phyloP scores from a whole-genome alignment of 768 basidiomycete species.

The Hygrophorus russula region DNA sequence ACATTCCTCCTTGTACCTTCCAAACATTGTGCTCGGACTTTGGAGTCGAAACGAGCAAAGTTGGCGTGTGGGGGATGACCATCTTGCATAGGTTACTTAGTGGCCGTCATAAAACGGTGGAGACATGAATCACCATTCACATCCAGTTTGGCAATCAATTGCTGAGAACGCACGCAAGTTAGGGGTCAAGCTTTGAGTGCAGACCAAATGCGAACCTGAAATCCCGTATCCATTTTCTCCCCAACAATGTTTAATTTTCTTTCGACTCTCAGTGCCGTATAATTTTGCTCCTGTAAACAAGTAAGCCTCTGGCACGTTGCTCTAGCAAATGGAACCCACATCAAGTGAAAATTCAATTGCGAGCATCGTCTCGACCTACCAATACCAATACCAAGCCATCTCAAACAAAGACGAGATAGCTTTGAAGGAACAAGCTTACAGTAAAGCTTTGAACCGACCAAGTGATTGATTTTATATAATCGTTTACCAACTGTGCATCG shows the following conservation, averaged over 20 bases:
- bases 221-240: not conserved
- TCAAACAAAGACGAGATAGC: not conserved
- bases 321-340: not conserved
- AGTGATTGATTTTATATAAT: constrained; percentile 2
- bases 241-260: not conserved
- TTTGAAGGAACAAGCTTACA: not conserved
- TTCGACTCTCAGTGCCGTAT: not conserved
- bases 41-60: constrained; percentile 2
- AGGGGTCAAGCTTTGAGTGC: too few species aligned
- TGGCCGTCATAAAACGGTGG: too few species aligned
- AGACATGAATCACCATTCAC: not conserved
- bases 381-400: not conserved
- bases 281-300: not conserved
- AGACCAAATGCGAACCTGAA: not conserved
- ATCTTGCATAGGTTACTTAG: not conserved
- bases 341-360: constrained; percentile 5
- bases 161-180: not conserved
- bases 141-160: not conserved
- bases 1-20: not conserved
- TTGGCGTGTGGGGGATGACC: constrained; percentile 2
- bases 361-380: constrained; percentile 5
- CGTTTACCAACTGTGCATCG: not conserved
- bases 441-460: constrained; percentile 5
- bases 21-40: constrained; percentile 1
- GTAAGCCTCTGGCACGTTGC: not conserved